These are phyloP conservation scores for Chlamydomonas reinhardtii DNA, from an alignment of 163 green algal species.

Conservation along the genomic window DNA sequence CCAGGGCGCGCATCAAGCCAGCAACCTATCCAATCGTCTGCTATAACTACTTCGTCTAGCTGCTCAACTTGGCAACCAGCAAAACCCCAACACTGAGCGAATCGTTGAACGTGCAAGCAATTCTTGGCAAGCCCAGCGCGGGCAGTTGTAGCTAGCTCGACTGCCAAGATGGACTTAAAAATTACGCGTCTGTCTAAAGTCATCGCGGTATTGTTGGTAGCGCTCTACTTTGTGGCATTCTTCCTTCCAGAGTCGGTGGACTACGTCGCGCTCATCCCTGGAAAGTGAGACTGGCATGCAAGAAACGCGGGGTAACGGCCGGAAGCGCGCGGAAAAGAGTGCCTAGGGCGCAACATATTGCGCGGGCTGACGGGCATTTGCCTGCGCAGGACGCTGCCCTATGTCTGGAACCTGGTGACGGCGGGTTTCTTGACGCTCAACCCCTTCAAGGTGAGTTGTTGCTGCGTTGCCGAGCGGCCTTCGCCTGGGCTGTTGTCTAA, in stretches of 20 bases:
- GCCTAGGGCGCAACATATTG: not conserved
- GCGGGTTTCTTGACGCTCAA: conserved; percentile 72
- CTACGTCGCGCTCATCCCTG: conserved; percentile 74
- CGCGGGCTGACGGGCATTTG: not conserved
- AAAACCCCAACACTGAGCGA: too few relatives aligned
- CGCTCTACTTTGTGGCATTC: conserved; percentile 62
- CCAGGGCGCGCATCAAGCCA: too few relatives aligned
- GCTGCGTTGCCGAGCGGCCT: not conserved
- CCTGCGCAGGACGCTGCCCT: conserved; percentile 72
- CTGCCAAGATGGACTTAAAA: not conserved
- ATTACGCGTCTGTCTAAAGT: conserved; percentile 67
- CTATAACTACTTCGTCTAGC: too few relatives aligned
- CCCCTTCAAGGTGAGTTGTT: conserved; percentile 63
- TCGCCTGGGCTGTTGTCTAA: not conserved
- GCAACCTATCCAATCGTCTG: too few relatives aligned
- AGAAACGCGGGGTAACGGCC: not conserved
- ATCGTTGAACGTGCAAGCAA: too few relatives aligned
- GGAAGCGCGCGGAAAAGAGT: not conserved
- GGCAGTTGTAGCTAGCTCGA: not conserved
- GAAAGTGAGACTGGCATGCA: conserved; percentile 52
- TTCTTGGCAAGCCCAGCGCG: too few relatives aligned
- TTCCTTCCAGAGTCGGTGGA: conserved; percentile 56
- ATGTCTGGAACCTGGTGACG: conserved; percentile 83
- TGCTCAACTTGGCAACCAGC: too few relatives aligned
- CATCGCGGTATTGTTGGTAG: conserved; percentile 61